These are phyloP conservation scores for Linum lewisii DNA, from an alignment of 345 rosid genomes.

Conservation along the genomic window DNA sequence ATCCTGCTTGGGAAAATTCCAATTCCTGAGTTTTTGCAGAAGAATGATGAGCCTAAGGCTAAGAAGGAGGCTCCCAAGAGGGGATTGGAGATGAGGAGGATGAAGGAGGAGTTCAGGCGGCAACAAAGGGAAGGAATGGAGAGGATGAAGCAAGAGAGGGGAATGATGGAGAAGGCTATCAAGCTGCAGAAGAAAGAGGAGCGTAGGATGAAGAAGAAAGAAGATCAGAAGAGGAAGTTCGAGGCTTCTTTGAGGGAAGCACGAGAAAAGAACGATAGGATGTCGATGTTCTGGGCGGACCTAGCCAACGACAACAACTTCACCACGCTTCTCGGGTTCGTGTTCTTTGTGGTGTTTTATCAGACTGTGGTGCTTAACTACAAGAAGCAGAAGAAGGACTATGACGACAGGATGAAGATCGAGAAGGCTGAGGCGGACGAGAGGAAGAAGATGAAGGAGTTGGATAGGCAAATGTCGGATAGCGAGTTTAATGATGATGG, in stretches of 20 bases:
- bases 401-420: conserved; percentile 82
- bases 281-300: conserved; percentile 53
- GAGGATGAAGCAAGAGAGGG: conserved; percentile 52
- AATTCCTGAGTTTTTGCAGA: conserved; percentile 45
- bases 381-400: conserved; percentile 81
- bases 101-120: conserved; percentile 63
- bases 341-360: conserved; percentile 73
- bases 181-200: conserved; percentile 52
- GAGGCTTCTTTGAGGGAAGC: conserved; percentile 63
- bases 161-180: conserved; percentile 53
- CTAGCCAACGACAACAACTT: conserved; percentile 62
- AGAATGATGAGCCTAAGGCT: conserved; percentile 41
- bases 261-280: conserved; percentile 33
- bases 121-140: conserved; percentile 44
- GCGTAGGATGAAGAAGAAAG: conserved; percentile 45
- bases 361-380: conserved; percentile 71
- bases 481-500: conserved; percentile 38
- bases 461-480: conserved; percentile 77
- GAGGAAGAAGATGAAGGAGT: conserved; percentile 72
- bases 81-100: conserved; percentile 48
- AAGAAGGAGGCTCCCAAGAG: conserved; percentile 67
- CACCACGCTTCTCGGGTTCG: conserved; percentile 53
- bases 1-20: conserved; percentile 40
- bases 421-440: conserved; percentile 94
- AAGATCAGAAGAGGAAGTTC: conserved; percentile 42